Base-by-base conservation (phyloP, 2,329 filamentous ascomycete species). In the Phialemoniopsis sp. region DNA sequence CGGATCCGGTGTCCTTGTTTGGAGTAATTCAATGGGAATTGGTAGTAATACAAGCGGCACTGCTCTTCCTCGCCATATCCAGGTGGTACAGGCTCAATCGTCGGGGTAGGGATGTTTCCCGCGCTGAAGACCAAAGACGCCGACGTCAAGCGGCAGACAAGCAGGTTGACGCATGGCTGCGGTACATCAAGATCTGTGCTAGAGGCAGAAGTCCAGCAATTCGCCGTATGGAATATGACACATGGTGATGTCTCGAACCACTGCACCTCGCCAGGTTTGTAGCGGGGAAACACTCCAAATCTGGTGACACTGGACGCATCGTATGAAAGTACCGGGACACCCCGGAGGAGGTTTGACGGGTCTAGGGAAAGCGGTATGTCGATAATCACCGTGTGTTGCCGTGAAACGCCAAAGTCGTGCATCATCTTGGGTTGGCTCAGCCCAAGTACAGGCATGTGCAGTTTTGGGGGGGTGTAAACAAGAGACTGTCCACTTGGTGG, bases 391-490 rank as follows among this genome's bases (percentile, higher is more conserved):
- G 82, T 85, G 49, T 85, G 72, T 5, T 53, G 57, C 5, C 62
- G 67, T 2, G 82, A 84, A 2, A 82, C 82, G 13, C 83, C 83
- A 57, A 87, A 87, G 54, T 87, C 83, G 52, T 87, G 84, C 81
- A 87, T 87, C 73, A 87, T 82, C 53, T 82, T 85, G 2, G 81
- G 76, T 2, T 75, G 75, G 4, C 66, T 64, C 18, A 87, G 67
- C 0, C 82, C 81, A 0, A 80, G 73, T 0, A 87, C 68, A 0
- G 79, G 64, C 7, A 67, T 60, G 46, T 78, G 78, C 40, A 84
- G 48, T 4, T 49, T 54, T 1, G 52, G 41, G 1, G 54, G 51
- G 21, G 45, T n/a, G n/a, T n/a, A n/a, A n/a, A n/a, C 47, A 26
- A 12, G 8, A 43, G 34, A 43, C 6, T 26, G 21, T 26, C 10